Base-by-base conservation (phyloP, 495 filamentous ascomycete species). In the Thermothielavioides terrestris region DNA sequence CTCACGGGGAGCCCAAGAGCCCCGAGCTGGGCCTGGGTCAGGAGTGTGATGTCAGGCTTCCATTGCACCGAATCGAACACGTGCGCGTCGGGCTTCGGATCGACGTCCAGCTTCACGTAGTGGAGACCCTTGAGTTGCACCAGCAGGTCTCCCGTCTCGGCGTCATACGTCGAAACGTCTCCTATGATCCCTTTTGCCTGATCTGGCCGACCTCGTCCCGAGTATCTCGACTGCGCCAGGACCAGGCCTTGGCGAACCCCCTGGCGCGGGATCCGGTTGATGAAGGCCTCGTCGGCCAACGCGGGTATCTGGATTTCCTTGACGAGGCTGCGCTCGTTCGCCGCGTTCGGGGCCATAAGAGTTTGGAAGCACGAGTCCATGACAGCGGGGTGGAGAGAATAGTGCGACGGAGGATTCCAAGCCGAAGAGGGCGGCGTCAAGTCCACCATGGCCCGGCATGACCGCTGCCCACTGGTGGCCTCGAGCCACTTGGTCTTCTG, bases 311-410 rank as follows among this genome's bases (percentile, higher is more conserved):
- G 22, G 1, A 36, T 28, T 14, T 26, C 50, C 9, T 43, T 28
- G 12, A 59, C 23, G 11, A 20, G 4, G 30, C 43, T 54, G 18
- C 47, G 35, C n/a, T 59, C 53, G n/a, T 31, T 37, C 4, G 37
- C 34, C 26, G n/a, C 11, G 8, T 31, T 23, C 0, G 61, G 35
- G 4, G 63, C 44, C 12, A 37, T 45, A 0, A 59, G 55, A 10
- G 61, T 52, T 36, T 73, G 68, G 9, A 70, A 42, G 42, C 57
- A 67, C 10, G 28, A 59, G 31, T 75, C 72, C 8, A 76, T 47
- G 17, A 46, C 50, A 0, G 61, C 58, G 2, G 73, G 73, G 47
- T 77, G 72, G 17, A 77, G 50, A 7, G 67, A 40, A 40, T 68
- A 69, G n/a, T 40, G 48, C 7, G 62, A 64, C 42, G 71, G 60